Percentiles rank a stretch among this genome's conserved stretches.
Conservation (phyloP, 1,139 yeast species). For the Geotrichum siamense region DNA sequence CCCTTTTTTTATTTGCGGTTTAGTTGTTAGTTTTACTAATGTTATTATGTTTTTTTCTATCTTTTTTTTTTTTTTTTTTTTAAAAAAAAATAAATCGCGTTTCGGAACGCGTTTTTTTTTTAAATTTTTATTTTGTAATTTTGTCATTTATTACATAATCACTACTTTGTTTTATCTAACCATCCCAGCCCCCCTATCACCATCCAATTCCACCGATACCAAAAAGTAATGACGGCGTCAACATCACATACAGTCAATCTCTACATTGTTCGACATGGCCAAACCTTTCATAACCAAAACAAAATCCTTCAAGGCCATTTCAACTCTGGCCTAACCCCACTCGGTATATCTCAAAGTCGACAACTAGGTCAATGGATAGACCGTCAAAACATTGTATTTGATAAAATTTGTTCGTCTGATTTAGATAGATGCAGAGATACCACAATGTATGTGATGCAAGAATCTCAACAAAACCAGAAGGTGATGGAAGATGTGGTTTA, state of each 20-base stretch:
- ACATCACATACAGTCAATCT: slow-evolving; percentile 38
- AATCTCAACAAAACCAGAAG: slow-evolving; percentile 20
- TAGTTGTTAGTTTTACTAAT: background rate
- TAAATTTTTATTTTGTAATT: no score
- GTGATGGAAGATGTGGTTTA: slow-evolving; percentile 24
- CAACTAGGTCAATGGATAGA: slow-evolving; percentile 24
- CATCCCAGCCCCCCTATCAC: no score
- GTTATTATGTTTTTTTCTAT: no score
- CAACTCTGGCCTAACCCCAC: slow-evolving; percentile 26
- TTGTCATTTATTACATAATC: no score
- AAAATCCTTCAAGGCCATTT: slow-evolving; percentile 69
- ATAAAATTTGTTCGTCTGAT: slow-evolving; percentile 29
- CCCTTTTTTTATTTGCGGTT: background rate
- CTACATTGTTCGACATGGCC: slow-evolving; percentile 71
- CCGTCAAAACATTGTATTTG: slow-evolving; percentile 7
- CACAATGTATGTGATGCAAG: slow-evolving; percentile 5
- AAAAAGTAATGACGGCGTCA: no score
- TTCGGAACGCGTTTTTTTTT: no score
- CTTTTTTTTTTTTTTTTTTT: no score
- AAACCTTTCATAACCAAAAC: slow-evolving; percentile 60
- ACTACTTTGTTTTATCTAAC: no score
- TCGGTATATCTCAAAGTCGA: slow-evolving; percentile 25
- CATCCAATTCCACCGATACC: no score
- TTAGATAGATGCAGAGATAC: slow-evolving; percentile 27
- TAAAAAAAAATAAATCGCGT: no score